These are phyloP conservation scores for Heliamphora exappendiculata DNA, from an alignment of 148 eudicot species.

Conservation along the genomic window DNA sequence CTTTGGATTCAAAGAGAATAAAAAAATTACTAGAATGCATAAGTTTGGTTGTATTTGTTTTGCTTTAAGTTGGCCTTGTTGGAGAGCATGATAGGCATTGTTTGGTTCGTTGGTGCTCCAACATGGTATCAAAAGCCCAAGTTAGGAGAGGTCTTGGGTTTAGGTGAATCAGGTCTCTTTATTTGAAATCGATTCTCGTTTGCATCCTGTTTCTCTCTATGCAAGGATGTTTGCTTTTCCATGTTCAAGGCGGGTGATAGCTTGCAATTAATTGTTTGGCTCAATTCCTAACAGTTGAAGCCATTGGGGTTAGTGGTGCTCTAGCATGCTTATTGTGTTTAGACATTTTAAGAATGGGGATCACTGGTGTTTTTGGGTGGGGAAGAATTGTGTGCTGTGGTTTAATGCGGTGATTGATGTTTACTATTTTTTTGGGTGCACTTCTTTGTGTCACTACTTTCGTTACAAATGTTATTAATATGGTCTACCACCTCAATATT, in stretches of 20 bases:
- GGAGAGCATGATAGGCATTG: background rate
- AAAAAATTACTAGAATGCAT: background rate
- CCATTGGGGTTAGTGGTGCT: background rate
- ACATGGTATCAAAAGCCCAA: too few species aligned
- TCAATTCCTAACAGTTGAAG: background rate
- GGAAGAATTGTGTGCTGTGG: background rate
- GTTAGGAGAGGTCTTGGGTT: background rate
- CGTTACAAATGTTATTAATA: background rate
- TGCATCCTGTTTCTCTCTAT: background rate
- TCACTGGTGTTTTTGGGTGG: too few species aligned
- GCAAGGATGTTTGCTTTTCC: background rate
- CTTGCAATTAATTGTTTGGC: background rate
- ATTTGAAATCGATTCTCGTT: background rate
- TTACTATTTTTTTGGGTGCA: background rate
- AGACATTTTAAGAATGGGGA: background rate
- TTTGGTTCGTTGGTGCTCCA: conserved; percentile 1
- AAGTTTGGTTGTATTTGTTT: background rate
- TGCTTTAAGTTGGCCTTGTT: background rate
- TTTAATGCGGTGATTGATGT: background rate
- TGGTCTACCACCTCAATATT: background rate
- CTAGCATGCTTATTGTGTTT: background rate
- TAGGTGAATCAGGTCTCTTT: background rate
- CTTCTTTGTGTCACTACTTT: background rate
- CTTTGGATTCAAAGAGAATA: background rate
- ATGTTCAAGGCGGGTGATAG: background rate